Percentiles rank a stretch among this genome's conserved stretches.
Conservation (phyloP, 2,329 filamentous ascomycete genomes). For the Penicillium hesseltinei region DNA sequence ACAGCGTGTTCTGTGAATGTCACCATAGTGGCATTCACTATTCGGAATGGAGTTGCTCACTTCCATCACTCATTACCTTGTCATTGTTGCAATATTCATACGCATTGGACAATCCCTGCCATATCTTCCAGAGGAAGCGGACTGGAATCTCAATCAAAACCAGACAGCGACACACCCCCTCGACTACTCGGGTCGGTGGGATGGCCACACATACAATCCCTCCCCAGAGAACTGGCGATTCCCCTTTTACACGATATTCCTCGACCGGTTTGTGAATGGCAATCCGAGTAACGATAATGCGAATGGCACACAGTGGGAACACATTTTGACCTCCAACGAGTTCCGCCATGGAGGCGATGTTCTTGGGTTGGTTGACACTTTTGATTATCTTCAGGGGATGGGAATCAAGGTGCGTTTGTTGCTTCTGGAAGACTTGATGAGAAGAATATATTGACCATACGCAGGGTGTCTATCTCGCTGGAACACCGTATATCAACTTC, state of each 20-base stretch:
- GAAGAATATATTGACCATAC: constrained; percentile 2
- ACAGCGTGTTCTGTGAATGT: constrained; percentile 7
- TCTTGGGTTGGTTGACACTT: constrained; percentile 56
- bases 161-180: constrained; percentile 53
- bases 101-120: constrained; percentile 5
- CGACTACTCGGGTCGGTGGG: constrained; percentile 58
- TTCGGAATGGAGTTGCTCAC: constrained; percentile 3
- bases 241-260: constrained; percentile 64
- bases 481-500: constrained; percentile 61
- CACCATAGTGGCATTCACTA: constrained; percentile 8
- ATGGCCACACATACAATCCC: constrained; percentile 48
- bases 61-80: constrained; percentile 5
- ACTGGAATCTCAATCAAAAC: constrained; percentile 60
- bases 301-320: constrained; percentile 50
- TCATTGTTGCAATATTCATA: constrained; percentile 6
- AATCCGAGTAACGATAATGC: constrained; percentile 62
- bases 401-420: constrained; percentile 57
- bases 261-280: constrained; percentile 64
- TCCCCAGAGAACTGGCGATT: constrained; percentile 64
- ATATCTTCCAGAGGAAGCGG: constrained; percentile 6
- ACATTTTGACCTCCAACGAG: constrained; percentile 46
- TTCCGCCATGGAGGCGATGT: constrained; percentile 64
- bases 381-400: constrained; percentile 65
- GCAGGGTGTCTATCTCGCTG: constrained; percentile 60
- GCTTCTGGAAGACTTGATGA: constrained; percentile 24